A percentile compares a stretch with the other conserved stretches of the same genome.
Conservation (phyloP, 805 yeast genomes). For the Yarrowia deformans region DNA sequence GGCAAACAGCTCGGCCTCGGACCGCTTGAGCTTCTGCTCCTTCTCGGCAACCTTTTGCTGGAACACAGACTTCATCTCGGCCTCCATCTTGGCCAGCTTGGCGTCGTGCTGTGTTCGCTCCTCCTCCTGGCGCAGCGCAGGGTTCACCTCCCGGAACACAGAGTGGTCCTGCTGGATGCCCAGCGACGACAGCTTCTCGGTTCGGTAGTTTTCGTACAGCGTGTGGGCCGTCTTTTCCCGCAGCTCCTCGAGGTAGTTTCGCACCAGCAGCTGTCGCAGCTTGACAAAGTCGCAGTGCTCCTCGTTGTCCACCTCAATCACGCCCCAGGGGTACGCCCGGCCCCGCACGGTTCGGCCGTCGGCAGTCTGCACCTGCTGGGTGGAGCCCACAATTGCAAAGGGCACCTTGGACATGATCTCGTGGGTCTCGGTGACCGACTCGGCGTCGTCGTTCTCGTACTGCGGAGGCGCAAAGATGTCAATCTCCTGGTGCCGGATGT, state of each 20-base stretch:
- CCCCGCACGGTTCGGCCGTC: slow-evolving; percentile 89
- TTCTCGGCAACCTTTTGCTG: slow-evolving; percentile 95
- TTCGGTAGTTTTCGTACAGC: slow-evolving; percentile 88
- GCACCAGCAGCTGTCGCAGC: slow-evolving; percentile 84
- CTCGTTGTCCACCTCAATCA: slow-evolving; percentile 93
- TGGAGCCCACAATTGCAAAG: slow-evolving; percentile 93
- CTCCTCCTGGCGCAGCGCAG: slow-evolving; percentile 89
- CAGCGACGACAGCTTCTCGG: slow-evolving; percentile 75
- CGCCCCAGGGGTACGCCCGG: slow-evolving; percentile 96
- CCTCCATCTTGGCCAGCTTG: slow-evolving; percentile 89
- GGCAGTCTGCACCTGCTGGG: slow-evolving; percentile 64
- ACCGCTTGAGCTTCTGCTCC: slow-evolving; percentile 95
- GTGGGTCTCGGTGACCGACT: slow-evolving; percentile 68
- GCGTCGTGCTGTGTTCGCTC: slow-evolving; percentile 93
- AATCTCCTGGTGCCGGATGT: slow-evolving; percentile 76
- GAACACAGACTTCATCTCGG: slow-evolving; percentile 95
- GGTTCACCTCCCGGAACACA: slow-evolving; percentile 96
- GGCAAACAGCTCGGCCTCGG: slow-evolving; percentile 94
- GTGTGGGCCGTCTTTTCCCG: slow-evolving; percentile 79
- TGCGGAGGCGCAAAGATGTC: slow-evolving; percentile 77
- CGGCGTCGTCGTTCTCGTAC: slow-evolving; percentile 86
- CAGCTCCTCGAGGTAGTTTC: slow-evolving; percentile 92
- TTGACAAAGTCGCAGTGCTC: slow-evolving; percentile 90
- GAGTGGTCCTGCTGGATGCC: slow-evolving; percentile 92
- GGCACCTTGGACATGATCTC: slow-evolving; percentile 79